phyloP scores from a whole-genome alignment of 225 moss, liverwort and hornwort genomes.

The Anthoceros angustus region DNA sequence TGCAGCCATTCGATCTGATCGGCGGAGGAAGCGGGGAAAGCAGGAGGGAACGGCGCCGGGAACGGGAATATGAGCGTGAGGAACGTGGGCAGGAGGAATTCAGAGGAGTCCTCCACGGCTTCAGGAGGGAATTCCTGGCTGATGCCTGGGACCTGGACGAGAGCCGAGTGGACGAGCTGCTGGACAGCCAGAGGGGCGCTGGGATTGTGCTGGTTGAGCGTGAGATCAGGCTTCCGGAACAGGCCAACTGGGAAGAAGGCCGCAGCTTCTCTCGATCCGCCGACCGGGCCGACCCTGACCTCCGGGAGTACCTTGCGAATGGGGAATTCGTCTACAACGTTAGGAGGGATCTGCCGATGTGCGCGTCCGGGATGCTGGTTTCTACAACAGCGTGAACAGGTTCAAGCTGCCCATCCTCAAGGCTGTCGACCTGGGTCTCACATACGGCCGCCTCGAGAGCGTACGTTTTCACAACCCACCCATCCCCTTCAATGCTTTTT shows the following conservation, averaged over 20 bases:
- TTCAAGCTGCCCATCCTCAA: background rate
- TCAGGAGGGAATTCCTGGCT: slow-evolving; percentile 1
- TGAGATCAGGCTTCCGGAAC: background rate
- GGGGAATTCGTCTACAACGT: background rate
- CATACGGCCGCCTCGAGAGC: slow-evolving; percentile 1
- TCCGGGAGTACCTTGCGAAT: background rate
- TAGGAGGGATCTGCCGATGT: background rate
- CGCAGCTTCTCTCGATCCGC: background rate
- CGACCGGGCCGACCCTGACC: background rate
- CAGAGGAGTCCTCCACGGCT: background rate
- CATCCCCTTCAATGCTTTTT: background rate
- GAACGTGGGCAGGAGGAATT: background rate
- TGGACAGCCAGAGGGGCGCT: background rate
- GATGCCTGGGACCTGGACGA: background rate
- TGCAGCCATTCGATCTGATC: too few relatives aligned
- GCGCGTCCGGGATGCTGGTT: background rate
- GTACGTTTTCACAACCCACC: background rate
- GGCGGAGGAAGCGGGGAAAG: background rate
- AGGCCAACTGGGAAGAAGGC: background rate
- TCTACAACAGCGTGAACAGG: background rate
- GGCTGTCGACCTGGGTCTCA: background rate
- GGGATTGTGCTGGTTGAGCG: background rate
- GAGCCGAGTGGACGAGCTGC: background rate
- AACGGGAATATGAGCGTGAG: background rate
- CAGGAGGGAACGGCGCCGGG: background rate